These are phyloP conservation scores for Euclidium syriacum DNA, from an alignment of 345 rosid species.

Conservation along the genomic window DNA sequence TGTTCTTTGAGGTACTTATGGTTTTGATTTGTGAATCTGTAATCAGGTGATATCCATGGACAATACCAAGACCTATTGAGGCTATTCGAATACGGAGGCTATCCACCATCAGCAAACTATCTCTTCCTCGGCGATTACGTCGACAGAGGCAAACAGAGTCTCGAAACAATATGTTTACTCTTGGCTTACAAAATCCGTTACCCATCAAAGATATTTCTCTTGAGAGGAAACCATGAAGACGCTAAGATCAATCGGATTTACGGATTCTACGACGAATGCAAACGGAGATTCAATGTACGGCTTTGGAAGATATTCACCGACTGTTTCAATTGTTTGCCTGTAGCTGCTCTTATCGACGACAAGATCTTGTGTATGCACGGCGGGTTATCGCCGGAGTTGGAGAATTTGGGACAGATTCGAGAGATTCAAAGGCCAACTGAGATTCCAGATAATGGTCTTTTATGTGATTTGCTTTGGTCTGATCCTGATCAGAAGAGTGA, in stretches of 20 bases:
- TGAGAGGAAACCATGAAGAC: conserved; percentile 98
- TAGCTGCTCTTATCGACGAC: conserved; percentile 80
- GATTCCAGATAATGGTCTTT: conserved; percentile 87
- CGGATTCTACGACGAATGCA: conserved; percentile 98
- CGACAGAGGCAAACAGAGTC: conserved; percentile 95
- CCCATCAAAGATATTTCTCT: conserved; percentile 61
- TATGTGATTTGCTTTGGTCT: conserved; percentile 96
- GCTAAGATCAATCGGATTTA: conserved; percentile 93
- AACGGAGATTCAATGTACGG: conserved; percentile 87
- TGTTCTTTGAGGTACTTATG: neutral
- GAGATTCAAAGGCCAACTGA: conserved; percentile 83
- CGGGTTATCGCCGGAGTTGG: conserved; percentile 83
- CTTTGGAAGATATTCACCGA: conserved; percentile 94
- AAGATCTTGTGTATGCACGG: conserved; percentile 99
- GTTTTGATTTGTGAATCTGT: neutral
- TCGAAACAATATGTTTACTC: conserved; percentile 94
- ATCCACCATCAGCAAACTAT: conserved; percentile 87
- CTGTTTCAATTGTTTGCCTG: conserved; percentile 92
- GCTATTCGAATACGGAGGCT: conserved; percentile 78
- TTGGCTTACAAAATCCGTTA: conserved; percentile 88
- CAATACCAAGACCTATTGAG: conserved; percentile 92
- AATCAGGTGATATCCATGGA: conserved; percentile 89
- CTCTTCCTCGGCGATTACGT: conserved; percentile 96
- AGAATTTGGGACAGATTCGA: conserved; percentile 63
- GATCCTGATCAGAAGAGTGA: conserved; percentile 70